Percentiles rank a stretch among this genome's conserved stretches.
These are phyloP conservation scores for Nakaseomyces delphensis DNA, from an alignment of 1,139 yeast genomes.

Conservation along the genomic window DNA sequence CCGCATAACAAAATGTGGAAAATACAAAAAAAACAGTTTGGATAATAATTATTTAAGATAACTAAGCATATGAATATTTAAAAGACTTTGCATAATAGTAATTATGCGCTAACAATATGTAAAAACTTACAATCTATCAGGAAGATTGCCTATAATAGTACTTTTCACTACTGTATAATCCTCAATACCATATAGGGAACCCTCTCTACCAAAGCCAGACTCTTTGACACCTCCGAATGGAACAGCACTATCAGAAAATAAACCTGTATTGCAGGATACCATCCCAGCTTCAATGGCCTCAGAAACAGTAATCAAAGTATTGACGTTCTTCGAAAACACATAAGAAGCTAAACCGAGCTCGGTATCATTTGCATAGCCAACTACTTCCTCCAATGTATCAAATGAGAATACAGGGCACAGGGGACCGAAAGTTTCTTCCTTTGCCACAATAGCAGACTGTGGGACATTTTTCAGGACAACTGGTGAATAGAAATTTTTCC, in stretches of 20 bases:
- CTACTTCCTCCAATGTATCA: slow-evolving; percentile 57
- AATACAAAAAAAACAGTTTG: no score
- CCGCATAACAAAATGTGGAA: no score
- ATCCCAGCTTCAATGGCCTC: slow-evolving; percentile 73
- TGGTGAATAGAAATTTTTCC: slow-evolving; percentile 68
- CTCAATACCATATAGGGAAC: slow-evolving; percentile 65
- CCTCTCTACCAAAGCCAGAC: slow-evolving; percentile 79
- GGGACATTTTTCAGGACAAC: slow-evolving; percentile 64
- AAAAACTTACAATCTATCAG: slow-evolving; percentile 5
- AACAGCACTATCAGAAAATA: slow-evolving; percentile 59
- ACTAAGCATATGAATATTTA: not conserved
- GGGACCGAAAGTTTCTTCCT: slow-evolving; percentile 88
- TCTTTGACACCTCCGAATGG: slow-evolving; percentile 80
- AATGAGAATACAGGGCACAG: slow-evolving; percentile 70
- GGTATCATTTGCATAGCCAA: slow-evolving; percentile 58
- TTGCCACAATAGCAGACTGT: slow-evolving; percentile 49
- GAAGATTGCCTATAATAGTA: slow-evolving; percentile 40
- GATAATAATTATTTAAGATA: no score
- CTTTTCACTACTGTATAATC: slow-evolving; percentile 64
- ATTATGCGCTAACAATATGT: not conserved
- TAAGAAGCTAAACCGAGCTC: slow-evolving; percentile 74
- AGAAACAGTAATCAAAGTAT: slow-evolving; percentile 54
- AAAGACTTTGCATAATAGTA: no score
- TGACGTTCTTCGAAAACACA: slow-evolving; percentile 58
- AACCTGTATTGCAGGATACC: slow-evolving; percentile 72